These are phyloP conservation scores for Eucalyptus shirleyi DNA, from an alignment of 345 rosid species.

Conservation along the genomic window DNA sequence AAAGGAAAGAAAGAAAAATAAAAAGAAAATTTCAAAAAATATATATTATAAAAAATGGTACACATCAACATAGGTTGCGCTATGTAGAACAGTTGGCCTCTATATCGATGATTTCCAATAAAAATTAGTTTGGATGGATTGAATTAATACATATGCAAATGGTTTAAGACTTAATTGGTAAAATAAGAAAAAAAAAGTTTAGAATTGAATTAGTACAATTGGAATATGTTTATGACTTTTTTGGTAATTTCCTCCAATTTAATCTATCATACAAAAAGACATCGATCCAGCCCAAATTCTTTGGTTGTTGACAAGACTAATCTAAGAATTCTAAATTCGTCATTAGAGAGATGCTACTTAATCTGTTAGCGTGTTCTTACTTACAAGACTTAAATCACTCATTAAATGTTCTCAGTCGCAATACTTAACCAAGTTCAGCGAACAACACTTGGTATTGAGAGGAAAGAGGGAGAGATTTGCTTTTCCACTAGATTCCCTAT, in stretches of 20 bases:
- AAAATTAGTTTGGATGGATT: too few species aligned
- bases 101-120: too few species aligned
- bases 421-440: background rate
- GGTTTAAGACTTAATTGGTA: too few species aligned
- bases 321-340: background rate
- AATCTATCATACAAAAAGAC: background rate
- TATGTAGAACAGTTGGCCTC: too few species aligned
- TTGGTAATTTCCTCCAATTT: too few species aligned
- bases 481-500: background rate
- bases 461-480: background rate
- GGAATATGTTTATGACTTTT: too few species aligned
- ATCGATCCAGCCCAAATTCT: background rate
- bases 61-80: rapidly evolving
- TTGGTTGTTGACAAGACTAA: background rate
- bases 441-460: background rate
- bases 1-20: too few species aligned
- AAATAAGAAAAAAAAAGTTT: too few species aligned
- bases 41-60: too few species aligned
- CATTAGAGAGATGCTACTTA: background rate
- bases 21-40: too few species aligned
- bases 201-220: too few species aligned
- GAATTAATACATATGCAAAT: too few species aligned
- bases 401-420: background rate
- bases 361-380: background rate
- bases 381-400: background rate